Evolutionary conservation across 192 early-diverging fungal genomes (phyloP).

Genomic region (Coemansia sp.): DNA sequence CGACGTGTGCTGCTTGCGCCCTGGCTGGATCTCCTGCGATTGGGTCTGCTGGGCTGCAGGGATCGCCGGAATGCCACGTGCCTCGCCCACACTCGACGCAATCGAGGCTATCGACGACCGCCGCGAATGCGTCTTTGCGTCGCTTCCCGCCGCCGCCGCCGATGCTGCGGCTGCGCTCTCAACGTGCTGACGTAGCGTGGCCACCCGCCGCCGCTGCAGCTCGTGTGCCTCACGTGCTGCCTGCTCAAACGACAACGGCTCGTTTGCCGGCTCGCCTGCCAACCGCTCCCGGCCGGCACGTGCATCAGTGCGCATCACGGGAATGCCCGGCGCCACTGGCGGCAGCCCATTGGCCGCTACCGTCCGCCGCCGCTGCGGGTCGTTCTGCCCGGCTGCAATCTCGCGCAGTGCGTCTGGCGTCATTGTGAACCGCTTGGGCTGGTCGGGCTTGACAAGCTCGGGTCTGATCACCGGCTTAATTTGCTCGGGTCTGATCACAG

Average conservation of each 20-base stretch:
- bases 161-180: slow-evolving; percentile 11
- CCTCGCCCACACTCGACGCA: slow-evolving; percentile 42
- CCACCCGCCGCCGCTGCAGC: slow-evolving; percentile 51
- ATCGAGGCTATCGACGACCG: slow-evolving; percentile 44
- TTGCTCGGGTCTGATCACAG: background rate
- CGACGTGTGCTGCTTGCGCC: slow-evolving; percentile 1
- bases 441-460: background rate
- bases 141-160: slow-evolving; percentile 7
- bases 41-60: slow-evolving; percentile 14
- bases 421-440: slow-evolving; percentile 34
- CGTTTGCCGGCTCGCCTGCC: slow-evolving; percentile 1
- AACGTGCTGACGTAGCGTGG: slow-evolving; percentile 42
- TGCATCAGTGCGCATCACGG: background rate
- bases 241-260: slow-evolving; percentile 13
- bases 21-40: background rate
- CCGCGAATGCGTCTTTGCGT: slow-evolving; percentile 30
- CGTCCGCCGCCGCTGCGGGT: slow-evolving; percentile 4
- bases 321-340: slow-evolving; percentile 32
- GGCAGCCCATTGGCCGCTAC: slow-evolving; percentile 19
- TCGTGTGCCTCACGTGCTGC: slow-evolving; percentile 24
- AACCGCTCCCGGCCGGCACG: slow-evolving; percentile 13
- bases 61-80: slow-evolving; percentile 26
- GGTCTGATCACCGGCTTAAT: background rate
- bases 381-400: slow-evolving; percentile 15
- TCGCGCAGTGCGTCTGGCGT: slow-evolving; percentile 49